These are phyloP conservation scores for Fragaria nilgerrensis DNA, from an alignment of 306 rosid species.

Conservation along the genomic window DNA sequence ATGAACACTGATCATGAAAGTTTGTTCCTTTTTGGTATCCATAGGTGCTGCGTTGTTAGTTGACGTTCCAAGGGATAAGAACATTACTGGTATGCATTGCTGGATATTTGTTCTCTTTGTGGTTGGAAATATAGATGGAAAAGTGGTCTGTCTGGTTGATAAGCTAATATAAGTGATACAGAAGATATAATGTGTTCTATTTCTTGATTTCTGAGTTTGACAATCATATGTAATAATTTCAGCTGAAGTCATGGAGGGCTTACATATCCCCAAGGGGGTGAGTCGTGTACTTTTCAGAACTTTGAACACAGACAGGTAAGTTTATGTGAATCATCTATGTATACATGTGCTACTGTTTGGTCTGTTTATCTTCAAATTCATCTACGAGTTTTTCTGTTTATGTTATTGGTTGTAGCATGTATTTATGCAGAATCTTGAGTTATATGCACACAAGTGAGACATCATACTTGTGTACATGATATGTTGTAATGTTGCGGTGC, in stretches of 20 bases:
- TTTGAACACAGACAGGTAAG: conserved; percentile 64
- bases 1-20: not conserved
- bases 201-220: not conserved
- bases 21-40: conserved; percentile 20
- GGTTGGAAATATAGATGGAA: not conserved
- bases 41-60: conserved; percentile 74
- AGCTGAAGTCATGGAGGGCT: conserved; percentile 90
- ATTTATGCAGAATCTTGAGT: not conserved
- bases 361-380: not conserved
- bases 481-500: not conserved
- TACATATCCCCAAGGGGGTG: conserved; percentile 69
- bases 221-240: conserved; percentile 3
- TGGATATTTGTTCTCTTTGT: not conserved
- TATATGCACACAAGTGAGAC: not conserved
- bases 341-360: not conserved
- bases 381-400: not conserved
- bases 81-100: conserved; percentile 69
- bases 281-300: conserved; percentile 85
- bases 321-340: not conserved
- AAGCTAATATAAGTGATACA: no score
- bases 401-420: not conserved
- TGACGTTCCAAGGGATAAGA: conserved; percentile 75
- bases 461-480: not conserved
- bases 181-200: not conserved
- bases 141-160: not conserved